These are phyloP conservation scores for Aspergillus tanneri DNA, from an alignment of 2,329 filamentous ascomycete genomes.

Conservation along the genomic window DNA sequence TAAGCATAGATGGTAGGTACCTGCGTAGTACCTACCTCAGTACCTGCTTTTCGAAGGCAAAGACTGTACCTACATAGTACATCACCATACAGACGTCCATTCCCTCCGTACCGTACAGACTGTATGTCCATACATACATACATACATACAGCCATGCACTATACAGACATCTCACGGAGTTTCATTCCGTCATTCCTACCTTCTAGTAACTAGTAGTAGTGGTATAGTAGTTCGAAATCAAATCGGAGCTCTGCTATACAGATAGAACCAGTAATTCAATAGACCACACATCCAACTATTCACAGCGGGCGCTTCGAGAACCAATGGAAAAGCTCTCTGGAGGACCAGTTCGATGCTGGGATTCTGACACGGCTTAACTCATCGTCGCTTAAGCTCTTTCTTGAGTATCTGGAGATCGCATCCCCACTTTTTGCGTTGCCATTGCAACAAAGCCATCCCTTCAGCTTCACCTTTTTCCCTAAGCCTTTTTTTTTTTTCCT, in stretches of 20 bases:
- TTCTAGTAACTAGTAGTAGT: too few species aligned
- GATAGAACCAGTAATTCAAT: background rate
- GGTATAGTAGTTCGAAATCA: too few species aligned
- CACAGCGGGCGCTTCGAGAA: background rate
- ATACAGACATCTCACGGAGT: too few species aligned
- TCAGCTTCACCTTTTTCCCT: constrained; percentile 41
- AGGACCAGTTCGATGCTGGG: constrained; percentile 16
- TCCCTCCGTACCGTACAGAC: constrained; percentile 13
- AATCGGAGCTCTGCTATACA: background rate
- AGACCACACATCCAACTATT: background rate
- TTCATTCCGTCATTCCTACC: too few species aligned
- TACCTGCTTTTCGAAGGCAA: constrained; percentile 9
- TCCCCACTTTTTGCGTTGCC: constrained; percentile 43
- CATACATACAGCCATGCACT: too few species aligned
- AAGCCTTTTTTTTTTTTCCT: constrained; percentile 25
- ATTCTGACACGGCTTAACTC: constrained; percentile 19
- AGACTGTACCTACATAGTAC: constrained; percentile 13
- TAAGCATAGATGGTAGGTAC: too few species aligned
- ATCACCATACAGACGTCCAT: constrained; percentile 6
- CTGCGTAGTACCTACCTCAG: constrained; percentile 2
- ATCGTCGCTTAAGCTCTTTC: constrained; percentile 26
- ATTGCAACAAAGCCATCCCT: constrained; percentile 44
- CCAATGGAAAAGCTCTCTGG: constrained; percentile 1
- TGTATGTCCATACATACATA: too few species aligned
- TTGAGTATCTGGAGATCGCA: constrained; percentile 37